These are phyloP conservation scores for Syzygium malaccense DNA, from an alignment of 441 rosid genomes.

Conservation along the genomic window DNA sequence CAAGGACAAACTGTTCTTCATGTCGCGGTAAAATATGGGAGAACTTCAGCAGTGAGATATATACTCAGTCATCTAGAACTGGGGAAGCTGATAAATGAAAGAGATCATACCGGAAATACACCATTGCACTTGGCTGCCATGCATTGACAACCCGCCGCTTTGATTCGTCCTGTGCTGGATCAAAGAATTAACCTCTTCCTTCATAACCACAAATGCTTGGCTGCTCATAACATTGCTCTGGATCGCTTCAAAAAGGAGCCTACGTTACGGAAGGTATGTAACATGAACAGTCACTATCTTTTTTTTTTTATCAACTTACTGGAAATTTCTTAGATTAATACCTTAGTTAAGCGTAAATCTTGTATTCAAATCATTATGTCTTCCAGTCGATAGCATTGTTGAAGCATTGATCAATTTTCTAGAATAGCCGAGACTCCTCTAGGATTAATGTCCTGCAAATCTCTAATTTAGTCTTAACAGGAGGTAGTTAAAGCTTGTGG, in stretches of 20 bases:
- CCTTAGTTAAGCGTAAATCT: neutral
- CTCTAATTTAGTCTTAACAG: neutral
- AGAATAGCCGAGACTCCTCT: neutral
- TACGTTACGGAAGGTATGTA: neutral
- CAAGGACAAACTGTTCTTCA: neutral
- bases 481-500: neutral
- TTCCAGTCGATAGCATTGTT: neutral
- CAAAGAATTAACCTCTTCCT: rapidly evolving
- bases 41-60: neutral
- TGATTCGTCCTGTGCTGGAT: neutral
- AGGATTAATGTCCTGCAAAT: neutral
- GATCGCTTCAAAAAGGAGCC: neutral
- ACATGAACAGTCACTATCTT: neutral
- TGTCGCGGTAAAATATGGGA: neutral
- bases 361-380: too few species aligned
- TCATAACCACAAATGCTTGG: rapidly evolving
- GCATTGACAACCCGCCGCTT: neutral
- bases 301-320: neutral
- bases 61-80: rapidly evolving
- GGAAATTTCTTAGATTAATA: neutral
- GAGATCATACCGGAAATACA: neutral
- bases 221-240: neutral
- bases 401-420: neutral
- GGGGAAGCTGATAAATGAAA: rapidly evolving
- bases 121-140: neutral